Evolutionary conservation across 1,284 basidiomycete genomes (phyloP), one percentile per base, ranked within the genome.

Genomic region (Chondrostereum purpureum): DNA sequence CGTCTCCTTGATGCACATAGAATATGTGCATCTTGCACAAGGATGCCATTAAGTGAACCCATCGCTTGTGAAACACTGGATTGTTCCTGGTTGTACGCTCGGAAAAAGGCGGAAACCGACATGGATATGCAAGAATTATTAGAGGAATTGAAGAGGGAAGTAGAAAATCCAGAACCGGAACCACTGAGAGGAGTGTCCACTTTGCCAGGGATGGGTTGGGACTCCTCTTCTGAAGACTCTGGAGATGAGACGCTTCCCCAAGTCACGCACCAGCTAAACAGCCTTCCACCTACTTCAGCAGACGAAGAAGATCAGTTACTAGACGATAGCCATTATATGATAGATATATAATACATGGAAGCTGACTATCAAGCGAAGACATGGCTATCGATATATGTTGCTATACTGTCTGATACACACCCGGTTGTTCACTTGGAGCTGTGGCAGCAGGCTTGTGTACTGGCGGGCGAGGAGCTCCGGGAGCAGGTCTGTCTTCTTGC

Each of bases 51-150:
- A 2, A 66, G 62, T 3, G 90, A 92, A 46, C 69, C 74, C 0
- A 75, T 85, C 42, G 62, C 73, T 37, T 96, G 92, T 63, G 78
- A 86, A 56, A 91, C 88, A 3, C 67, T 89, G 43, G 92, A 95
- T 58, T 96, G 92, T 58, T 75, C 83, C 0, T 84, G 88, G 76
- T 61, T 91, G 23, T 96, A 82, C 55, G 77, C 82, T 23, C 72
- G 90, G 16, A 78, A 76, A 50, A 82, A 78, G 55, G 74, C 79
- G 2, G 78, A 83, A 53, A 67, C 72, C 46, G 80, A 80, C 53
- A 63, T 72, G 14, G 78, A 78, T 39, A 65, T 68, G 33, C 47
- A 56, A 39, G 62, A 61, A 24, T 48, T 63, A 17, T 52, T 63
- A 14, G 52, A 61, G 27, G 58, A 60, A 27, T 45, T 68, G 23